Conservation (phyloP, 2,329 filamentous ascomycete genomes). For the Penicillium psychrosexuale region DNA sequence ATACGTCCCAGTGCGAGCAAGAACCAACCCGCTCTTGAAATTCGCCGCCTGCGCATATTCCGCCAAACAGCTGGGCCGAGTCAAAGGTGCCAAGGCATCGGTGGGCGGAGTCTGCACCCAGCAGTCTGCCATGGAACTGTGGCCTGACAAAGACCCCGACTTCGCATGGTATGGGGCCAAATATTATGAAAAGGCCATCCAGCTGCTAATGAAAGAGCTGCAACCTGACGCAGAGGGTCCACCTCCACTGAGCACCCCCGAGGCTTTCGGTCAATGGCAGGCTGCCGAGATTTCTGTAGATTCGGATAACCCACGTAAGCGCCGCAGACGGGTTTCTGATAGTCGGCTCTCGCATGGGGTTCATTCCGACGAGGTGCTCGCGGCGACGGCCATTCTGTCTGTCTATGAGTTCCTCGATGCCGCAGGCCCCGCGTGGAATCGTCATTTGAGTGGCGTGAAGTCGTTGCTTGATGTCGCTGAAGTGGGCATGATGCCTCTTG, state of each 20-base stretch:
- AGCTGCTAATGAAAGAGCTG: slow-evolving; percentile 50
- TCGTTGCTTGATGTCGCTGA: slow-evolving; percentile 54
- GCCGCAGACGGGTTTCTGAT: slow-evolving; percentile 42
- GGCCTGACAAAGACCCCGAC: slow-evolving; percentile 50
- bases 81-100: slow-evolving; percentile 52
- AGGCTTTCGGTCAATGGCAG: slow-evolving; percentile 39
- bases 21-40: slow-evolving; percentile 47
- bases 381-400: slow-evolving; percentile 64
- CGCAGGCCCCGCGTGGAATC: slow-evolving; percentile 60
- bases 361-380: slow-evolving; percentile 57
- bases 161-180: slow-evolving; percentile 61
- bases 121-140: slow-evolving; percentile 54
- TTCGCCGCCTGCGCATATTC: slow-evolving; percentile 59
- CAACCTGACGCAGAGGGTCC: slow-evolving; percentile 37
- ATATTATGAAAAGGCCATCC: slow-evolving; percentile 63
- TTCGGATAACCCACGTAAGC: slow-evolving; percentile 44
- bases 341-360: slow-evolving; percentile 42
- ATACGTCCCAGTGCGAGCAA: slow-evolving; percentile 58
- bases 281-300: slow-evolving; percentile 32
- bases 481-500: slow-evolving; percentile 41
- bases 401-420: slow-evolving; percentile 67
- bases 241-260: slow-evolving; percentile 33
- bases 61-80: slow-evolving; percentile 58
- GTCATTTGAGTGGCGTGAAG: slow-evolving; percentile 64
- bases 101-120: slow-evolving; percentile 46